Conservation (phyloP, 2,329 filamentous ascomycete species). For the Xylaria sp. region DNA sequence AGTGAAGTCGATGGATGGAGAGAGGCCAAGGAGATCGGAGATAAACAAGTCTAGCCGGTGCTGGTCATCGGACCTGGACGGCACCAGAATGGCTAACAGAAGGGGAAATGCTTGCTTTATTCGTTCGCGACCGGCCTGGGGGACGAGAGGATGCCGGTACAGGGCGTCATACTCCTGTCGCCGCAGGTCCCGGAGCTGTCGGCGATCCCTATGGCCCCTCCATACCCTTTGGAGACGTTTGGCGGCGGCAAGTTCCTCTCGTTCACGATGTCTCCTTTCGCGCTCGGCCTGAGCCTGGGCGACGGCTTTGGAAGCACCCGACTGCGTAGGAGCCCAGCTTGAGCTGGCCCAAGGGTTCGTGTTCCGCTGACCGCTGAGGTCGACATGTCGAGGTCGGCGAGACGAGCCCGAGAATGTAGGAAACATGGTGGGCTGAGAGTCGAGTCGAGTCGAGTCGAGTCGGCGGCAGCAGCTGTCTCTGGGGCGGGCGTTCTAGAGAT, state of each 20-base stretch:
- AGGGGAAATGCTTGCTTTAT: slow-evolving; percentile 56
- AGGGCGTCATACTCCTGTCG: slow-evolving; percentile 39
- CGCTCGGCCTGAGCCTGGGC: slow-evolving; percentile 89
- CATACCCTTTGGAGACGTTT: slow-evolving; percentile 81
- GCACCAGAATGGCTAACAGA: slow-evolving; percentile 61
- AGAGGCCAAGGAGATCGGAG: slow-evolving; percentile 50
- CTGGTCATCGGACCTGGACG: slow-evolving; percentile 57
- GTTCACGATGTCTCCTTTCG: slow-evolving; percentile 79
- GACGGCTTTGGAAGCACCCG: slow-evolving; percentile 79
- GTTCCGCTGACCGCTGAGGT: slow-evolving; percentile 82
- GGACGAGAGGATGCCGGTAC: slow-evolving; percentile 42
- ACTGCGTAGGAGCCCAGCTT: slow-evolving; percentile 65
- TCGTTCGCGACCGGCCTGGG: slow-evolving; percentile 43
- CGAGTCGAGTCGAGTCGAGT: no score
- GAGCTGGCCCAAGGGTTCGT: slow-evolving; percentile 80
- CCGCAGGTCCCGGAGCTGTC: slow-evolving; percentile 65
- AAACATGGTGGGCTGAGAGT: slow-evolving; percentile 71
- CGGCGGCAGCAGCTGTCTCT: slow-evolving; percentile 9
- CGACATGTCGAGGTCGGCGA: slow-evolving; percentile 88
- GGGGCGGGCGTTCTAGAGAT: neutral
- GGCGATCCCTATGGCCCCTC: slow-evolving; percentile 78
- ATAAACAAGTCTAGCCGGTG: slow-evolving; percentile 58
- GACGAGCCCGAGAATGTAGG: slow-evolving; percentile 90
- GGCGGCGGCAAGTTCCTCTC: slow-evolving; percentile 78
- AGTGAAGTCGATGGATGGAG: slow-evolving; percentile 30